Evolutionary conservation across 805 yeast genomes (phyloP).

Genomic region (Nakazawaea holstii): DNA sequence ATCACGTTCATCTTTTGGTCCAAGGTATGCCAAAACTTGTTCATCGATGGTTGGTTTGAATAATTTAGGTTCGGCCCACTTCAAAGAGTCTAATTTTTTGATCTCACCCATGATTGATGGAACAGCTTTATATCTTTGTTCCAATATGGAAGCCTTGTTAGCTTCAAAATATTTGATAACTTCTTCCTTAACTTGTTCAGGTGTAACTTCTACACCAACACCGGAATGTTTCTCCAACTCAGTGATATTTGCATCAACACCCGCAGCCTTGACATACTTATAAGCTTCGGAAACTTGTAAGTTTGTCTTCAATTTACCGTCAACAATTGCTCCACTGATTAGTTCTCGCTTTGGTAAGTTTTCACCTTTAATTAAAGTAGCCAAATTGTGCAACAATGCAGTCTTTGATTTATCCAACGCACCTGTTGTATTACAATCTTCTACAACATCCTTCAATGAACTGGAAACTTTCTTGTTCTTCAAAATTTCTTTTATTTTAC

Average conservation of each 20-base stretch:
- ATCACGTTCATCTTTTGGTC: slow-evolving; percentile 97
- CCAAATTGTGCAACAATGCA: slow-evolving; percentile 70
- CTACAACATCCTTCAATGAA: slow-evolving; percentile 57
- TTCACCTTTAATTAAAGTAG: slow-evolving; percentile 62
- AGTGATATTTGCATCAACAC: slow-evolving; percentile 36
- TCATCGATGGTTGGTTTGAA: slow-evolving; percentile 87
- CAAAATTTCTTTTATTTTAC: slow-evolving; percentile 71
- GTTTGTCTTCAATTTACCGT: slow-evolving; percentile 57
- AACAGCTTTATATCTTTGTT: slow-evolving; percentile 75
- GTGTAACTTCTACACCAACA: slow-evolving; percentile 71
- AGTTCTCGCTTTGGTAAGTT: slow-evolving; percentile 39
- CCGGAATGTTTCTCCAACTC: slow-evolving; percentile 68
- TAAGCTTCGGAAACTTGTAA: slow-evolving; percentile 79
- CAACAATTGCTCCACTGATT: slow-evolving; percentile 57
- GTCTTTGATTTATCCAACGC: slow-evolving; percentile 53
- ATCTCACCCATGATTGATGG: slow-evolving; percentile 75
- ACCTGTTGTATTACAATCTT: slow-evolving; percentile 29
- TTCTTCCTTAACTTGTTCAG: slow-evolving; percentile 53
- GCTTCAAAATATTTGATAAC: slow-evolving; percentile 56
- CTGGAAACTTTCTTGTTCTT: slow-evolving; percentile 82
- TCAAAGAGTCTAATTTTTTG: slow-evolving; percentile 66
- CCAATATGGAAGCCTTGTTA: slow-evolving; percentile 53
- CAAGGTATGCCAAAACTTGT: slow-evolving; percentile 63
- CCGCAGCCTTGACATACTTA: slow-evolving; percentile 58
- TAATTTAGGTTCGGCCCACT: slow-evolving; percentile 87